Evolutionary conservation across 352 stramenopile species (phyloP).

Genomic region (Pythium diclinum): DNA sequence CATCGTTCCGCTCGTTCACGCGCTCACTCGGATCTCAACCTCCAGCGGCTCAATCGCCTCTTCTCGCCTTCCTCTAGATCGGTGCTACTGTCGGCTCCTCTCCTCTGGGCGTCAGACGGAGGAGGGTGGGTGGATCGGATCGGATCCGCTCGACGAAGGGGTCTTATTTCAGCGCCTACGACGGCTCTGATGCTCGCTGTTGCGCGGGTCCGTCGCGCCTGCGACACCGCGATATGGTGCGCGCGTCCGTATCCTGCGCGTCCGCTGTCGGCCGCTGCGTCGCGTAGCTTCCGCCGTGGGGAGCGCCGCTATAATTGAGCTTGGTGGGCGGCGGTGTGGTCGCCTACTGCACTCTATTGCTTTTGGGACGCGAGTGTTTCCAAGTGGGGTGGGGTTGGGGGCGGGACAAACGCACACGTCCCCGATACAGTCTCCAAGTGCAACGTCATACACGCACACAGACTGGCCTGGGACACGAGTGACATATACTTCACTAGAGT

Average conservation of each 20-base stretch:
- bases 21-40: background rate
- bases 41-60: background rate
- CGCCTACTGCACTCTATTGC: background rate
- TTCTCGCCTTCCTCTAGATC: background rate
- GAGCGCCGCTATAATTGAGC: slow-evolving; percentile 1
- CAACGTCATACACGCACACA: slow-evolving; percentile 9
- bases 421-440: slow-evolving; percentile 6
- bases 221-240: background rate
- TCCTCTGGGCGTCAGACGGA: background rate
- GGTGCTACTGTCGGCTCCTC: background rate
- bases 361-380: background rate
- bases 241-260: background rate
- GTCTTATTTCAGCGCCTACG: background rate
- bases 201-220: slow-evolving; percentile 2
- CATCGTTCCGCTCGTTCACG: slow-evolving; percentile 13
- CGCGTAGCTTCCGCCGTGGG: background rate
- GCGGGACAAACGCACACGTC: background rate
- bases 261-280: slow-evolving; percentile 1
- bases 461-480: background rate
- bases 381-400: slow-evolving; percentile 6
- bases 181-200: background rate
- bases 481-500: slow-evolving; percentile 2
- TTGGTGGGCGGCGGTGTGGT: background rate
- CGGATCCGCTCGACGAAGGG: background rate
- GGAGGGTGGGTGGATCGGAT: background rate